phyloP scores from a whole-genome alignment of 257 asterid genomes.

The Capsicum pubescens region DNA sequence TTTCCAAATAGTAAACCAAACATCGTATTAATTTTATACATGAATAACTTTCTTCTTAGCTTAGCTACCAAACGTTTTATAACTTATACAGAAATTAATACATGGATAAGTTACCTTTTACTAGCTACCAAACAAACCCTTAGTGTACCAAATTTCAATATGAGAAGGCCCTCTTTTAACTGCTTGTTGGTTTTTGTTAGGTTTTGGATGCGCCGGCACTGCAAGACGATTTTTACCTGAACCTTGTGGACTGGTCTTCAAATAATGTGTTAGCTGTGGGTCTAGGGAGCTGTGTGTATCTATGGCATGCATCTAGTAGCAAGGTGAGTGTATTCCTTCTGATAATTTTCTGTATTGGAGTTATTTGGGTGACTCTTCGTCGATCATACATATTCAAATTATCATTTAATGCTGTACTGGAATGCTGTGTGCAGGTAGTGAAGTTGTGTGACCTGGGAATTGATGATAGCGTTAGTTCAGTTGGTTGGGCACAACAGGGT shows the following conservation, averaged over 20 bases:
- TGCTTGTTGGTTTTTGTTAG: constrained; percentile 40
- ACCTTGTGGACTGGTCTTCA: constrained; percentile 97
- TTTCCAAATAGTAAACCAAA: too few relatives aligned
- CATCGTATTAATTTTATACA: too few relatives aligned
- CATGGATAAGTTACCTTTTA: too few relatives aligned
- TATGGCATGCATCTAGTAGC: constrained; percentile 97
- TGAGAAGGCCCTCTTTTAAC: background rate
- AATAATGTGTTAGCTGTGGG: constrained; percentile 93
- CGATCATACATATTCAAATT: background rate
- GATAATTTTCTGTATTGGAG: constrained; percentile 1
- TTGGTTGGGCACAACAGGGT: constrained; percentile 93
- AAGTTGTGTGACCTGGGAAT: constrained; percentile 87
- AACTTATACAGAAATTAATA: too few relatives aligned
- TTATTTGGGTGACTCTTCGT: background rate
- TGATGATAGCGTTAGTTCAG: constrained; percentile 87
- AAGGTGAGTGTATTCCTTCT: constrained; percentile 56
- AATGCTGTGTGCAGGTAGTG: constrained; percentile 65
- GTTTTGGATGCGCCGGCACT: constrained; percentile 95
- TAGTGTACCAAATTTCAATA: background rate
- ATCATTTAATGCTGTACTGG: background rate
- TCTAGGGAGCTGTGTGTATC: constrained; percentile 84
- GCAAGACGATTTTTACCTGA: constrained; percentile 94
- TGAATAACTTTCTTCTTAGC: too few relatives aligned
- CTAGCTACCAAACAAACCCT: too few relatives aligned
- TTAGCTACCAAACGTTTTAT: too few relatives aligned